phyloP scores from a whole-genome alignment of 1,139 yeast species.

The Protomyces pachydermus region DNA sequence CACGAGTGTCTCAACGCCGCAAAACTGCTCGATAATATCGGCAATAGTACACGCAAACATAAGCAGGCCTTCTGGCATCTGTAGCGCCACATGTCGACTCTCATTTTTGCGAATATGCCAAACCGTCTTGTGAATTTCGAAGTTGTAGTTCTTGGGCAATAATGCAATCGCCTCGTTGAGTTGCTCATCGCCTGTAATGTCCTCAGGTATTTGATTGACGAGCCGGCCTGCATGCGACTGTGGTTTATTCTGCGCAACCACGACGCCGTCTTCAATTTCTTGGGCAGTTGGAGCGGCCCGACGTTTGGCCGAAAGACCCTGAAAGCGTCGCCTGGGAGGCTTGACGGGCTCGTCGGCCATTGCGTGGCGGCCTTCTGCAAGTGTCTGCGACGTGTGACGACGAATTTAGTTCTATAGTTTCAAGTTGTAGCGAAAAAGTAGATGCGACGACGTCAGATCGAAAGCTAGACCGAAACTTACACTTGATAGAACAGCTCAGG shows the following conservation, averaged over 20 bases:
- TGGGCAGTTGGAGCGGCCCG: not conserved
- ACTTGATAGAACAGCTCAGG: not conserved
- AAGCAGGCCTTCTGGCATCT: constrained; percentile 94
- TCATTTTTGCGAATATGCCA: constrained; percentile 77
- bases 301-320: constrained; percentile 1
- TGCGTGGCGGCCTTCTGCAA: not conserved
- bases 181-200: constrained; percentile 70
- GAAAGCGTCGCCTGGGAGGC: constrained; percentile 23
- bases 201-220: constrained; percentile 85
- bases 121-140: constrained; percentile 90
- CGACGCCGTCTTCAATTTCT: constrained; percentile 25
- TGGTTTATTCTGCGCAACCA: constrained; percentile 4
- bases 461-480: not conserved
- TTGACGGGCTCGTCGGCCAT: constrained; percentile 2
- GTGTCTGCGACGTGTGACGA: no score
- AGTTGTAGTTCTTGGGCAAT: constrained; percentile 85
- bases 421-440: no score
- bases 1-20: constrained; percentile 77
- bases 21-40: constrained; percentile 83
- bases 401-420: no score
- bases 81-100: constrained; percentile 80
- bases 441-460: no score
- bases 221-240: constrained; percentile 43
- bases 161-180: constrained; percentile 73
- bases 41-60: constrained; percentile 81